phyloP scores from a whole-genome alignment of 148 eudicot species.

The Chenopodium album region DNA sequence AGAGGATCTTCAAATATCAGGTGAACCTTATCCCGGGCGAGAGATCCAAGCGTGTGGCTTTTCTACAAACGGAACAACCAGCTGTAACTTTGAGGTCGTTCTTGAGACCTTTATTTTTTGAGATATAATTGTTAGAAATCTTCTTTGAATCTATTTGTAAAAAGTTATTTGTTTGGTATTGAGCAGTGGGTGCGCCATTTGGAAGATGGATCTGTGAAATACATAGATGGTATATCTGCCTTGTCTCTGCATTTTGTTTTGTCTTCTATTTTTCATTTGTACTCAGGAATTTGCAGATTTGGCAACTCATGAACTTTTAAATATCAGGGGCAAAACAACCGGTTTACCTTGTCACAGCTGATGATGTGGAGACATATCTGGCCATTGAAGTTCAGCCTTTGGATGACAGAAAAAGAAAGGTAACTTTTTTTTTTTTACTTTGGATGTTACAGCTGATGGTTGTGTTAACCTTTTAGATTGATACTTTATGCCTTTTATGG shows the following conservation, averaged over 20 bases:
- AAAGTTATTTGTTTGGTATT: conserved; percentile 22
- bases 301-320: conserved; percentile 16
- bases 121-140: background rate
- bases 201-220: conserved; percentile 94
- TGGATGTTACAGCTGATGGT: background rate
- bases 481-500: background rate
- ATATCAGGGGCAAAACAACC: conserved; percentile 91
- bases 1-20: conserved; percentile 85
- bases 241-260: background rate
- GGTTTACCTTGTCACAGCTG: conserved; percentile 80
- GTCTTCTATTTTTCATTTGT: background rate
- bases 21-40: conserved; percentile 88
- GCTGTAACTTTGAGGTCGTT: conserved; percentile 92
- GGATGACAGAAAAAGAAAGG: conserved; percentile 90
- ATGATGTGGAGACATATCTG: conserved; percentile 76
- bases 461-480: background rate
- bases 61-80: conserved; percentile 86
- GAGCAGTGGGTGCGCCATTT: conserved; percentile 88
- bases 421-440: conserved; percentile 19
- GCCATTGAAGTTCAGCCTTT: conserved; percentile 96
- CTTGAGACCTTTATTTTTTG: conserved; percentile 3
- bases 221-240: conserved; percentile 68
- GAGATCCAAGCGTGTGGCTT: conserved; percentile 77
- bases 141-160: conserved; percentile 12
- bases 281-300: background rate